Evolutionary conservation across 495 filamentous ascomycete genomes (phyloP), one percentile per base, ranked within the genome.

Genomic region (Rhypophila decipiens): DNA sequence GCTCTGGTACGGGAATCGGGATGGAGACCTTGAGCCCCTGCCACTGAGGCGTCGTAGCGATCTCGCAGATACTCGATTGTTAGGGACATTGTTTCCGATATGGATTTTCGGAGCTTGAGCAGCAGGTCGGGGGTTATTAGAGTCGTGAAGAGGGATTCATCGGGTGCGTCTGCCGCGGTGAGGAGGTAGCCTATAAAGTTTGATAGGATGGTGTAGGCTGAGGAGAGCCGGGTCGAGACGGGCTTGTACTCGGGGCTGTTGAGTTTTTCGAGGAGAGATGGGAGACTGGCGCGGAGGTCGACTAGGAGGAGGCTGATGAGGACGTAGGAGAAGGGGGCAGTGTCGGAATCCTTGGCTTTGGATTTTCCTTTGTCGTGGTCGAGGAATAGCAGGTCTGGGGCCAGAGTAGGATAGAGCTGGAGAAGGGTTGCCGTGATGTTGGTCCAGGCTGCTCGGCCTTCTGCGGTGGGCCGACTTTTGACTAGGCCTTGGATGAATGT

Each of bases 31-130:
- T 72, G 64, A 2, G 72, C 76, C 13, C 77, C 78, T 1, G 74
- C 71, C 13, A 72, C 63, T 9, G 72, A 70, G 2, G 73, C 74
- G 52, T 86, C 82, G 74, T 75, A 85, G 15, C 82, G 64, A 51
- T 86, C 83, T 22, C 81, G 74, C 0, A 86, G 66, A 60, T 77
- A 81, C 57, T 85, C 83, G 53, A 82, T 70, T 0, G 74, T 69
- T 3, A 79, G 63, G 4, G 75, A 76, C 36, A 85, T 65, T 1
- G 77, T 77, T 50, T 82, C 79, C 4, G 68, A 66, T 44, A 86
- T 70, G 48, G 78, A 71, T 31, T 64, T 71, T 21, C 79, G 76
- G 1, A 86, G 65, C 45, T 75, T 75, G 9, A 85, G 66, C 23
- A 86, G 68, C 2, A 72, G 63, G 44, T 79, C 75, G 0, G 80